Base-by-base conservation (phyloP, 345 rosid species). In the Fremontodendron californicum region DNA sequence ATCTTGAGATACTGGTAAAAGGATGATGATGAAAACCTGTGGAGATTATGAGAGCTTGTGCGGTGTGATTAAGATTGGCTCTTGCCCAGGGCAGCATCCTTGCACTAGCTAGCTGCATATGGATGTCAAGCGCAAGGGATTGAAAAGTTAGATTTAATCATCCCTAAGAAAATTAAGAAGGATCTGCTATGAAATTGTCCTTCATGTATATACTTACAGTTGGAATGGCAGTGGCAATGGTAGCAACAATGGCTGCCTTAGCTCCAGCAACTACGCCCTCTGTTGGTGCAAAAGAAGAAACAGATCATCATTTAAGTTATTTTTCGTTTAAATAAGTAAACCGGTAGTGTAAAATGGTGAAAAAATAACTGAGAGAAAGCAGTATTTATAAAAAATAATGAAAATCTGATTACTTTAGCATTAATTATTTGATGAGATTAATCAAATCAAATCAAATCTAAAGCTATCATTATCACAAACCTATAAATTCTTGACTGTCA, bases 21-120 rank as follows among this genome's bases (percentile, higher is more conserved):
- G 18, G 40, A 31, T 6, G 67, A 6, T 23, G 37, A 55, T 39
- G 19, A 42, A 25, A 8, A 88, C 94, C 92, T 78, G 91, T 83
- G 70, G 96, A 93, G 71, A 95, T 76, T 54, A 95, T 88, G 73
- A 95, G 99, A 79, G 99, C 99, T 81, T 95, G 99, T 76, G 98
- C 98, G 21, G 98, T 89, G 86, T 80, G 93, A 81, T 93, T 95
- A 61, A 95, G 94, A 82, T 93, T 86, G 60, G 88, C 91, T 72
- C 89, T 93, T 2, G 98, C 99, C 99, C 98, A 90, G 0, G 98
- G 98, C 78, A 88, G 79, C 88, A 87, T 86, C 79, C 91, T 86
- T 27, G 71, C 96, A 79, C 91, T 88, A 4, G 87, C 98, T 86
- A 95, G 63, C 98, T 83, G 82, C 89, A 77, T 35, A 19, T 43